phyloP scores from a whole-genome alignment of 345 rosid genomes.

The Excoecaria cochinchinensis region DNA sequence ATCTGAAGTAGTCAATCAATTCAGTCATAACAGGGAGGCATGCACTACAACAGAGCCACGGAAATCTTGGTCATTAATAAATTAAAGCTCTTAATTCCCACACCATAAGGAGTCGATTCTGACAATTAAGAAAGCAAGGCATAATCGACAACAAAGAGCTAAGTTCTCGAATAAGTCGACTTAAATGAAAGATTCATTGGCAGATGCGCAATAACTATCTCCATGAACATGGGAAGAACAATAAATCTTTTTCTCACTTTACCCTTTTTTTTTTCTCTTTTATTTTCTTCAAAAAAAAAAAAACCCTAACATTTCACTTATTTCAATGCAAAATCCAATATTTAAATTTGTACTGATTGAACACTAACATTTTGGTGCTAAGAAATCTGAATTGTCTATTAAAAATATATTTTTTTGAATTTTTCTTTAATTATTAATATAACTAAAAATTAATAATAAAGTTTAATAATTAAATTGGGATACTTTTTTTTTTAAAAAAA shows the following conservation, averaged over 20 bases:
- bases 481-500: too few species aligned
- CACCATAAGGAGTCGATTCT: neutral
- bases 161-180: neutral
- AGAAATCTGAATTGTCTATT: too few species aligned
- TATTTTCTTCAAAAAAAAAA: too few species aligned
- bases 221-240: neutral
- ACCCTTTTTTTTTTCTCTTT: too few species aligned
- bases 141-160: neutral
- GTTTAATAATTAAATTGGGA: too few species aligned
- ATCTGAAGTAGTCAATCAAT: neutral
- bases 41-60: neutral
- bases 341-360: too few species aligned
- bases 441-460: too few species aligned
- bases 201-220: neutral
- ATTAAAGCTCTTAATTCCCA: neutral
- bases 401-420: too few species aligned
- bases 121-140: neutral
- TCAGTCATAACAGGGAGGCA: neutral
- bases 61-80: neutral
- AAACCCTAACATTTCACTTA: too few species aligned
- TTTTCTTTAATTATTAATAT: too few species aligned
- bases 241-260: neutral
- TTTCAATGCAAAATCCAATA: too few species aligned
- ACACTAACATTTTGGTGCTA: too few species aligned
- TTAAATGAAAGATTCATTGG: neutral